phyloP scores from a whole-genome alignment of 2,329 filamentous ascomycete genomes.

The Podosphaera xanthii region DNA sequence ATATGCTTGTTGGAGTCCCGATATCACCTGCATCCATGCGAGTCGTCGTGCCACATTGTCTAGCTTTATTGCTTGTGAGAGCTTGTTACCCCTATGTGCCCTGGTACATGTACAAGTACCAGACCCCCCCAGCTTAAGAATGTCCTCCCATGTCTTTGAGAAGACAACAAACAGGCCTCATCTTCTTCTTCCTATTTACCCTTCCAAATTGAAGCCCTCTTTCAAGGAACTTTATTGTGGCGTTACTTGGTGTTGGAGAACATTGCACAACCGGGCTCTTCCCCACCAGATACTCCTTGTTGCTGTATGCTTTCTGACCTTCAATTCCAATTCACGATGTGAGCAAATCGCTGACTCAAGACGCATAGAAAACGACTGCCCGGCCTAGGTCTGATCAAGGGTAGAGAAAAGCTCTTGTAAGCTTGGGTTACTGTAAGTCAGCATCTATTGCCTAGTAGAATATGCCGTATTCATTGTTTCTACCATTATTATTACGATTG shows the following conservation, averaged over 20 bases:
- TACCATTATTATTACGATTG: not conserved
- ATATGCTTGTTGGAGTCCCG: not conserved
- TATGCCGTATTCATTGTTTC: not conserved
- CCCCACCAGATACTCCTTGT: not conserved
- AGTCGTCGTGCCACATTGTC: not conserved
- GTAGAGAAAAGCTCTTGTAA: not conserved
- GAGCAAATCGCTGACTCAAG: not conserved
- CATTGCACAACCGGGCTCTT: not conserved
- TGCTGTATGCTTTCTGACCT: not conserved
- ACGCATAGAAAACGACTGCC: not conserved
- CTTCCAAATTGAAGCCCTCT: not conserved
- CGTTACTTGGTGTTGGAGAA: not conserved
- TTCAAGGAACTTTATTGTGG: not conserved
- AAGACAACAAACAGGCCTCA: not conserved
- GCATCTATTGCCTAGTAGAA: not conserved
- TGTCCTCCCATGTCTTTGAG: not conserved
- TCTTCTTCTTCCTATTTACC: not conserved
- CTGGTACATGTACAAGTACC: conserved; percentile 1
- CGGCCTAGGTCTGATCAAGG: not conserved
- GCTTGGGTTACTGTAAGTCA: not conserved
- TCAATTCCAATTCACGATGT: not conserved
- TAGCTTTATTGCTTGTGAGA: not conserved
- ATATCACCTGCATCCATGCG: not conserved
- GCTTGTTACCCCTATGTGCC: not conserved
- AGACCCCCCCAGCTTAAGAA: not conserved